Base-by-base conservation (phyloP, 352 stramenopile genomes). In the Phytophthora ohioensis region DNA sequence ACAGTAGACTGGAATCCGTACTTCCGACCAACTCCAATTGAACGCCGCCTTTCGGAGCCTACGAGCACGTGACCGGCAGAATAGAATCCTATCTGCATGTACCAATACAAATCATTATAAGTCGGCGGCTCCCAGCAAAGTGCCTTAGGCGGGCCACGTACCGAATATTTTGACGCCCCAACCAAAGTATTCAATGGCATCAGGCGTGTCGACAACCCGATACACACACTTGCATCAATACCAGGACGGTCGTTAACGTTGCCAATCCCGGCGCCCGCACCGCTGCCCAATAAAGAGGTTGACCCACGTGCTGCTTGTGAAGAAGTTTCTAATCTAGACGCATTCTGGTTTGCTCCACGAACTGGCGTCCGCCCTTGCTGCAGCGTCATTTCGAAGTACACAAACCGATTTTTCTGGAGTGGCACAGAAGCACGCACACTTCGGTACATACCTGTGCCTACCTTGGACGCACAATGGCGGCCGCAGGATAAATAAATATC, bases 311-410 rank as follows among this genome's bases (percentile, higher is more conserved):
- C 38, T 63, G 21, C 27, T 36, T 73, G 63, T 13, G 59, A 55
- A 42, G 51, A 64, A 57, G 52, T 46, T 32, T 71, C 55, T 69
- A 67, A 47, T 30, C 60, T 73, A 35, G 45, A 68, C 4, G 38
- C 21, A 42, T 35, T 59, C 5, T 64, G 61, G 8, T 70, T 73
- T 13, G 57, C 30, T 46, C 58, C 69, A 69, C 71, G 80, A 3
- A 54, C 45, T 1, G 70, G 70, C 2, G 85, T 79, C 55, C 74
- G 65, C n/a, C 62, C 57, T 68, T 91, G 75, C 34, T 84, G 81
- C 11, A 94, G 46, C 4, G 79, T 81, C 85, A 96, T 95, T 72
- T 96, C 89, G 61, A 95, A 96, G 73, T 96, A 96, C 60, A 93
- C 84, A 47, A 86, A 86, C n/a, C 84, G 82, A 65, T 90, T 83